Conservation (phyloP, 2,329 filamentous ascomycete species). For the Talaromyces sp. region DNA sequence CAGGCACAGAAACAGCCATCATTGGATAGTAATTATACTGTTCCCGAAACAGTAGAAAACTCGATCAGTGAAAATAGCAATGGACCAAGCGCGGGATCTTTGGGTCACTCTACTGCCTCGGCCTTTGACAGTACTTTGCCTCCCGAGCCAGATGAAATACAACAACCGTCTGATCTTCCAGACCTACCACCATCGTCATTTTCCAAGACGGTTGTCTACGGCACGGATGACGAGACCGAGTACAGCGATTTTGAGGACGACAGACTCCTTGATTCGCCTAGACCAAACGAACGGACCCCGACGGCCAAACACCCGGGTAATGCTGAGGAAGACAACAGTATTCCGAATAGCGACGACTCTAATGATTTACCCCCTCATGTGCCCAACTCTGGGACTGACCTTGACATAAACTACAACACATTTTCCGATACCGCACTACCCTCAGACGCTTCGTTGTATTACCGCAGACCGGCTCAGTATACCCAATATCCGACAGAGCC, state of each 20-base stretch:
- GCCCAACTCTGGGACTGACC: constrained; percentile 17
- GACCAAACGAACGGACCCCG: background rate
- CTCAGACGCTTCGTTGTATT: constrained; percentile 33
- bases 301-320: constrained; percentile 10
- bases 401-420: constrained; percentile 17
- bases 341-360: constrained; percentile 20
- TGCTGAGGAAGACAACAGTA: background rate
- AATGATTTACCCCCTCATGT: constrained; percentile 27
- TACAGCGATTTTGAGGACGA: constrained; percentile 25
- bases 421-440: constrained; percentile 24
- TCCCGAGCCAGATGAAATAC: background rate
- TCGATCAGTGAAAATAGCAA: background rate
- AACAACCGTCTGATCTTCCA: background rate
- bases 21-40: background rate
- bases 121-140: background rate
- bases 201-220: constrained; percentile 33
- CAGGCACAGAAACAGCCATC: background rate
- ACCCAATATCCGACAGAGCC: constrained; percentile 34
- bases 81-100: background rate
- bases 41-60: constrained; percentile 1
- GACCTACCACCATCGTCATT: constrained; percentile 10
- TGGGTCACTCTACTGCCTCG: background rate
- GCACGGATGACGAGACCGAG: constrained; percentile 38
- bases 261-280: constrained; percentile 9
- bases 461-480: constrained; percentile 28